Conservation (phyloP, 1,284 basidiomycete genomes). For the Cystobasidiaceae sp. region DNA sequence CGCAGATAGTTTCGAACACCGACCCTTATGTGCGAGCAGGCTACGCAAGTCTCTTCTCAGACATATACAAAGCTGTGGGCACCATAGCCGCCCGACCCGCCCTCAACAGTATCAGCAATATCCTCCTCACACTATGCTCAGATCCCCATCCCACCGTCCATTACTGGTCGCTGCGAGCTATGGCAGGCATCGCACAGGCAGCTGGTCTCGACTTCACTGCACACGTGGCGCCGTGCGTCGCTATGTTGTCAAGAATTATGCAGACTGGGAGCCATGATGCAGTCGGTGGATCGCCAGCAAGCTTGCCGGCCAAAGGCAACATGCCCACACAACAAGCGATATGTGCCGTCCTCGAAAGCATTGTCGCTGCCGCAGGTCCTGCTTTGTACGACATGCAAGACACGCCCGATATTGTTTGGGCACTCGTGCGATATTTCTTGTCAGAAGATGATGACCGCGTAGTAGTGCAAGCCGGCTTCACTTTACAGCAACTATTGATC, state of each 20-base stretch:
- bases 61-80: slow-evolving; percentile 87
- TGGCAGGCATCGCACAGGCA: slow-evolving; percentile 81
- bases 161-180: slow-evolving; percentile 81
- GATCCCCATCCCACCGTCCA: slow-evolving; percentile 97
- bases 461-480: slow-evolving; percentile 88
- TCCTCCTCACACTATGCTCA: slow-evolving; percentile 88
- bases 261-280: slow-evolving; percentile 86
- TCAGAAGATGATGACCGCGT: slow-evolving; percentile 77
- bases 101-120: slow-evolving; percentile 91
- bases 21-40: slow-evolving; percentile 90
- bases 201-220: slow-evolving; percentile 88
- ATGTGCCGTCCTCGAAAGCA: slow-evolving; percentile 84
- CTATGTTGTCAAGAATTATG: slow-evolving; percentile 86
- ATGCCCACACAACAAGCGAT: slow-evolving; percentile 85
- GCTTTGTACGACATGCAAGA: slow-evolving; percentile 84
- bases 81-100: slow-evolving; percentile 88
- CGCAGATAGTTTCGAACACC: slow-evolving; percentile 93
- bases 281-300: slow-evolving; percentile 72
- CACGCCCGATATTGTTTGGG: slow-evolving; percentile 74
- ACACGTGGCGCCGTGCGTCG: slow-evolving; percentile 80
- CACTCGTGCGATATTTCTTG: slow-evolving; percentile 79
- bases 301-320: slow-evolving; percentile 79
- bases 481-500: slow-evolving; percentile 93
- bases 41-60: slow-evolving; percentile 87
- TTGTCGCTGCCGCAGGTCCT: slow-evolving; percentile 90